Conservation (phyloP, 1,139 yeast genomes). For the Zhuliangozyma blackwelliae region DNA sequence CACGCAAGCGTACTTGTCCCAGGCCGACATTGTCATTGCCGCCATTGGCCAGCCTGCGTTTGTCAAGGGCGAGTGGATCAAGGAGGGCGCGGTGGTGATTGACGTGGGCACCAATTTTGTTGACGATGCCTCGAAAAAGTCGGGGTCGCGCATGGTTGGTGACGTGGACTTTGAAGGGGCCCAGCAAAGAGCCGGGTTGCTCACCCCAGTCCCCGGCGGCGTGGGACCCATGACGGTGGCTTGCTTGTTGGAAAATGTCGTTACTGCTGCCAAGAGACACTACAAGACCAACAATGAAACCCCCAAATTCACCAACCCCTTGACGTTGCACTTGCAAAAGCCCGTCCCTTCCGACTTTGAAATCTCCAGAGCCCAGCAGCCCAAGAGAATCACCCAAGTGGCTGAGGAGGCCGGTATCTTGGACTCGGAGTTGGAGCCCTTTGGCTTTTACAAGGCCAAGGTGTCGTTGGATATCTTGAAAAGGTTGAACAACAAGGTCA, state of each 20-base stretch:
- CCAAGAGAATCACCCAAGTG: constrained; percentile 76
- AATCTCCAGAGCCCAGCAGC: constrained; percentile 85
- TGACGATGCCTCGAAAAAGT: constrained; percentile 68
- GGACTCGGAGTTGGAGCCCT: constrained; percentile 81
- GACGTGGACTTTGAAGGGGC: constrained; percentile 83
- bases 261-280: constrained; percentile 69
- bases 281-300: constrained; percentile 40
- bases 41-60: constrained; percentile 86
- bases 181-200: constrained; percentile 58
- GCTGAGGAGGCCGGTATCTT: constrained; percentile 84
- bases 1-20: constrained; percentile 53
- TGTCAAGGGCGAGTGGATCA: constrained; percentile 87
- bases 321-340: constrained; percentile 57
- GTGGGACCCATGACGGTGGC: constrained; percentile 99
- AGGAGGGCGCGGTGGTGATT: constrained; percentile 77
- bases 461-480: constrained; percentile 71
- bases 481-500: constrained; percentile 60
- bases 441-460: constrained; percentile 91
- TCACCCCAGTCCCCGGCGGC: constrained; percentile 99
- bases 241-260: constrained; percentile 84
- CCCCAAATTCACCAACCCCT: constrained; percentile 54
- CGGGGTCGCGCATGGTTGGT: constrained; percentile 87
- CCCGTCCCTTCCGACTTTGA: constrained; percentile 96
- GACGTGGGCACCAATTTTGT: constrained; percentile 96
- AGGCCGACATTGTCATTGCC: constrained; percentile 87